These are phyloP conservation scores for Withania somnifera DNA, from an alignment of 305 asterid species.

Conservation along the genomic window DNA sequence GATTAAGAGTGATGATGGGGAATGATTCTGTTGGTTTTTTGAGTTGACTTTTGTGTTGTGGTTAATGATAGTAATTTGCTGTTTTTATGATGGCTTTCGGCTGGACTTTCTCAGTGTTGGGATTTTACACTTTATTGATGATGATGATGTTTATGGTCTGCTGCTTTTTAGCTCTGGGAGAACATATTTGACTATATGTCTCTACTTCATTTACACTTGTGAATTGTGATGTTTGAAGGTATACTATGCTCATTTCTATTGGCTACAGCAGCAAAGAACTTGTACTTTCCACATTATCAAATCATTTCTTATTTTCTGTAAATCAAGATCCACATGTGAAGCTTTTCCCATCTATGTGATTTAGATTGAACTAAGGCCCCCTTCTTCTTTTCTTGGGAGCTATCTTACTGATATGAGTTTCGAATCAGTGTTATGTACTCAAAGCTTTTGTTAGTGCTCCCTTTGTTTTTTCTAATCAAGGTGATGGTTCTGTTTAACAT, in stretches of 20 bases:
- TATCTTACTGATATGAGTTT: neutral
- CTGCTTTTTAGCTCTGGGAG: slow-evolving; percentile 1
- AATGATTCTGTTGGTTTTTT: slow-evolving; percentile 9
- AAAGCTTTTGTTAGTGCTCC: neutral
- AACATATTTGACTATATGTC: neutral
- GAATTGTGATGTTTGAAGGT: neutral
- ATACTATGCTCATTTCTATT: neutral
- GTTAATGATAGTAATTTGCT: neutral
- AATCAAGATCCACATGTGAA: neutral
- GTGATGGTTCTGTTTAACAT: neutral
- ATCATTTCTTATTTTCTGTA: neutral
- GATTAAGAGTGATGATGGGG: neutral
- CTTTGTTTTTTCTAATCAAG: neutral
- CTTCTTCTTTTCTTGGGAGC: neutral
- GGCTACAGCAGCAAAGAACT: neutral
- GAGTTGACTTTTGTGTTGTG: neutral
- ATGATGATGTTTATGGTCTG: slow-evolving; percentile 3
- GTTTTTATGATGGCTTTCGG: neutral
- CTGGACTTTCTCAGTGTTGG: neutral
- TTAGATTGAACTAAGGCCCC: neutral
- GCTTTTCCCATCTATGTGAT: neutral
- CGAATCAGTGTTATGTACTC: neutral
- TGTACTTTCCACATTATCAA: neutral
- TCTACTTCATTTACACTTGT: neutral
- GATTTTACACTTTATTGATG: neutral